These are phyloP conservation scores for Blastobotrys aristatus DNA, from an alignment of 1,139 yeast species.

Conservation along the genomic window DNA sequence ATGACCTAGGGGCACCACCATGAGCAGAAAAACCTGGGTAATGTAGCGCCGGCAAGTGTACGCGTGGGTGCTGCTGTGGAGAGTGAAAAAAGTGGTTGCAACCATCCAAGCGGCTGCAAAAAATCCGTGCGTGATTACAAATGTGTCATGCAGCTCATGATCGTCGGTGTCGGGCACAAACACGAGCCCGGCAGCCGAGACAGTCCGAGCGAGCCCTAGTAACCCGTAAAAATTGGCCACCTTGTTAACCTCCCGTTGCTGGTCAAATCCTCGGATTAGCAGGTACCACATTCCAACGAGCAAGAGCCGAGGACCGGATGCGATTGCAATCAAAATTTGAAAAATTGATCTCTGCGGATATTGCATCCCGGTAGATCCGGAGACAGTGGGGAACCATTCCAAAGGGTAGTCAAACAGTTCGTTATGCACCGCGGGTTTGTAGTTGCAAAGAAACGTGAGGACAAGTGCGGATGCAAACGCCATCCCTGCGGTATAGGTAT, in stretches of 20 bases:
- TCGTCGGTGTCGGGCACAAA: constrained; percentile 94
- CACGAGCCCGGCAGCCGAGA: constrained; percentile 93
- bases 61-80: background rate
- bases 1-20: constrained; percentile 65
- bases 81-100: constrained; percentile 28
- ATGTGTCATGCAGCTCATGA: constrained; percentile 91
- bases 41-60: constrained; percentile 2
- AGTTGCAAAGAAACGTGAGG: constrained; percentile 70
- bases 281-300: constrained; percentile 58
- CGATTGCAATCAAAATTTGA: constrained; percentile 60
- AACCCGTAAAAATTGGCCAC: constrained; percentile 23
- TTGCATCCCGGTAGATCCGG: constrained; percentile 92
- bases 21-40: constrained; percentile 45
- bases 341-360: constrained; percentile 92
- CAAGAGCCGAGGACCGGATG: constrained; percentile 67
- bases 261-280: constrained; percentile 23
- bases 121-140: constrained; percentile 84
- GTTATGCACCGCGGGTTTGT: constrained; percentile 78
- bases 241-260: background rate
- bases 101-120: constrained; percentile 86
- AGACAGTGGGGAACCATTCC: constrained; percentile 94
- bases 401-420: constrained; percentile 85
- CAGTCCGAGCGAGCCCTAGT: constrained; percentile 66
- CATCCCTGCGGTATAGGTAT: constrained; percentile 26
- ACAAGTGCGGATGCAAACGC: constrained; percentile 71